Base-by-base conservation (phyloP, 1,284 basidiomycete genomes). In the Microbotryum violaceum region DNA sequence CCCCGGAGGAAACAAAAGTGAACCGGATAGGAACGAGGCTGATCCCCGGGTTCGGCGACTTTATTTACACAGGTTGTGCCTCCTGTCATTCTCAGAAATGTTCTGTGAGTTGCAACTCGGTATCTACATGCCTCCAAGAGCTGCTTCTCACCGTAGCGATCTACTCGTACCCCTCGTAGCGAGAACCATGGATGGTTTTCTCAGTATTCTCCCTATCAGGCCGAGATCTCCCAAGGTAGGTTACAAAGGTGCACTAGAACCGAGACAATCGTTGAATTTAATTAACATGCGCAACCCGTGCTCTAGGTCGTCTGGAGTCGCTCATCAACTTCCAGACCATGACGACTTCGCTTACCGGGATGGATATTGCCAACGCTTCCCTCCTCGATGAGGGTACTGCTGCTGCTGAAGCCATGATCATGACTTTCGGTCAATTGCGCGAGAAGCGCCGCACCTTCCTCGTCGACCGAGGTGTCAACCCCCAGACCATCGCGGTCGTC, bases 101-200 rank as follows among this genome's bases (percentile, higher is more conserved):
- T 92, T 52, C 49, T 67, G 51, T 53, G 33, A 25, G 51, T 29
- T 23, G 31, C 48, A 23, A 29, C 48, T 23, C 27, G 12, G 21
- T 49, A 23, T 14, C 16, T n/a, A 16, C 9, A 14, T 42, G 21
- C 23, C 18, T n/a, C 4, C 48, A 49, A 49, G 48, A 14, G 21
- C 48, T 49, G 48, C 23, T 49, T 12, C 48, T 49, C 23, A 49
- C 20, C 31, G 33, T 37, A 6, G 33, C 18, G 37, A 18, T 42
- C 16, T 16, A 42, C 37, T 10, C 37, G 14, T 37, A 14, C 27
- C 48, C 9, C 9, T 18, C 31, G 27, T 66, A 86, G 91, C 79
- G 93, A 98, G 77, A 97, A 96, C 75, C 94, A 93, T 27, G 89
- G 87, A 12, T 98, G 94, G 94, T 97, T 97, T 77, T 97, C 93